Evolutionary conservation across 2,329 filamentous ascomycete species (phyloP).

Genomic region (Tothia fuscella): DNA sequence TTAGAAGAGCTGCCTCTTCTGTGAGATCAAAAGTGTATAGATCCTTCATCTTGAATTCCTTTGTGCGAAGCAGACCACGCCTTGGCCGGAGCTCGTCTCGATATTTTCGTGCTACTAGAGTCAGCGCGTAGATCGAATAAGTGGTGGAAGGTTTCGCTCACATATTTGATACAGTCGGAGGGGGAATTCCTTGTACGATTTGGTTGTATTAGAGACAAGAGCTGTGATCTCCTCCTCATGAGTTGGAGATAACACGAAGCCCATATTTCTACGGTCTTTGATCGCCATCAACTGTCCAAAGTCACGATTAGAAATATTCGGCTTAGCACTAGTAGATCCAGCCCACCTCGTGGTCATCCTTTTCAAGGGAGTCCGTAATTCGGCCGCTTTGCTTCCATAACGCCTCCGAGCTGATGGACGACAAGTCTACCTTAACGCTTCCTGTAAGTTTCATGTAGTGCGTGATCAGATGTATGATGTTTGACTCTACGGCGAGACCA

Average conservation of each 20-base stretch:
- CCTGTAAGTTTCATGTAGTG: too few relatives aligned
- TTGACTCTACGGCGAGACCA: constrained; percentile 43
- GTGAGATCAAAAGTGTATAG: constrained; percentile 85
- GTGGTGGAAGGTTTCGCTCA: constrained; percentile 27
- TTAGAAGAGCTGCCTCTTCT: constrained; percentile 55
- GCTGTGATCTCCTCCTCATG: constrained; percentile 94
- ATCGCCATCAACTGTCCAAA: constrained; percentile 5
- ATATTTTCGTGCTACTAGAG: constrained; percentile 67
- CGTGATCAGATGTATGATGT: constrained; percentile 85
- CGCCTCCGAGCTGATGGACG: constrained; percentile 71
- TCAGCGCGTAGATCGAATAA: constrained; percentile 1
- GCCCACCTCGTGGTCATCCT: constrained; percentile 57
- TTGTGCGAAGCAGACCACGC: constrained; percentile 73
- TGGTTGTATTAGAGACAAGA: constrained; percentile 59
- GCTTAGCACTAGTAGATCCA: too few relatives aligned
- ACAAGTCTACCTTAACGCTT: constrained; percentile 60
- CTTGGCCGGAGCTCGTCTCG: constrained; percentile 83
- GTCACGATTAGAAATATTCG: neutral
- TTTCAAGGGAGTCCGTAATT: constrained; percentile 34
- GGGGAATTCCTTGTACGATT: constrained; percentile 78
- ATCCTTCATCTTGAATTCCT: constrained; percentile 97
- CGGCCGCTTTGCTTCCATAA: constrained; percentile 80
- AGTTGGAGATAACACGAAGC: constrained; percentile 75
- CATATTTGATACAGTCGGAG: constrained; percentile 83
- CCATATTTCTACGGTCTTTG: constrained; percentile 55